phyloP scores from a whole-genome alignment of 2,329 filamentous ascomycete species.

The Exophiala oligosperma region DNA sequence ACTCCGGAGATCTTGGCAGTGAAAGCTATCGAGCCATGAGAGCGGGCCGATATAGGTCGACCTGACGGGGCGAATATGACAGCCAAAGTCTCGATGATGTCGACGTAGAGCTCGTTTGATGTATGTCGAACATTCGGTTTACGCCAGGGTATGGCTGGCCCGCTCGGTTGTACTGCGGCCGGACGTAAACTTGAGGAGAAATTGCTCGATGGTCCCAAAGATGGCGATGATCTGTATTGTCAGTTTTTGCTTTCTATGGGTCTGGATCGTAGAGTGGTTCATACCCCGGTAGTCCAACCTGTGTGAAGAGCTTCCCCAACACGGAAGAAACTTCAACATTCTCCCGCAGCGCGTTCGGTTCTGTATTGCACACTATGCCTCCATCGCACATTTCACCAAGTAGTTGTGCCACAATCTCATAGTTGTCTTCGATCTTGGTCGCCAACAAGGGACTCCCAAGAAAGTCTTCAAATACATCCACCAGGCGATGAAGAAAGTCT shows the following conservation, averaged over 20 bases:
- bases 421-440: constrained; percentile 82
- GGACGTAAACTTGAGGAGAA: constrained; percentile 41
- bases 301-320: constrained; percentile 83
- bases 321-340: constrained; percentile 88
- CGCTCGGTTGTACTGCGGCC: constrained; percentile 35
- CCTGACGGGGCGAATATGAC: constrained; percentile 91
- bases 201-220: constrained; percentile 40
- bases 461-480: constrained; percentile 93
- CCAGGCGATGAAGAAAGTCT: constrained; percentile 89
- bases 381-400: constrained; percentile 96
- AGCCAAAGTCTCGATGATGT: constrained; percentile 85
- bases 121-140: constrained; percentile 91
- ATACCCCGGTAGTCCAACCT: constrained; percentile 78
- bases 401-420: constrained; percentile 91
- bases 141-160: constrained; percentile 76
- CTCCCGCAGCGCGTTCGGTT: constrained; percentile 88
- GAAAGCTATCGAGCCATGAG: constrained; percentile 90
- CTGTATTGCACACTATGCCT: constrained; percentile 83
- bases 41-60: constrained; percentile 79
- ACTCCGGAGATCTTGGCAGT: constrained; percentile 93
- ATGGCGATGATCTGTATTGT: constrained; percentile 40
- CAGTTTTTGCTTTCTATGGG: not conserved
- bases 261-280: constrained; percentile 7
- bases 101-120: constrained; percentile 95
- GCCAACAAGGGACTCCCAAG: constrained; percentile 83